phyloP scores from a whole-genome alignment of 352 stramenopile genomes.

The Pilasporangium apinafurcum region DNA sequence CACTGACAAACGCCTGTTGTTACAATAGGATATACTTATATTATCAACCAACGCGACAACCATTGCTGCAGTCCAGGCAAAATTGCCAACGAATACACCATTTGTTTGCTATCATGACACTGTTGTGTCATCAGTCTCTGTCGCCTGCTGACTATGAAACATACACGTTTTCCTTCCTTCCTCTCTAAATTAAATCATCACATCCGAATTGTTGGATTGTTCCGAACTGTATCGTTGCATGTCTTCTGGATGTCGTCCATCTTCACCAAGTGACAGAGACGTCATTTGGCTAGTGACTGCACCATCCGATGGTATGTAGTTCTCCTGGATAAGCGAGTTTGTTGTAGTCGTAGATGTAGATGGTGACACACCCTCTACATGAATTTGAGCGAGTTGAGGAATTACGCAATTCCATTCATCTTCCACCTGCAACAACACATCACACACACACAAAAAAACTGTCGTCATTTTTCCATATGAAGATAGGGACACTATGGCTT shows the following conservation, averaged over 20 bases:
- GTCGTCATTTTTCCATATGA: too few relatives aligned
- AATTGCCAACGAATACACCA: too few relatives aligned
- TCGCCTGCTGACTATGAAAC: too few relatives aligned
- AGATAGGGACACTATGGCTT: too few relatives aligned
- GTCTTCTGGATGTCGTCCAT: too few relatives aligned
- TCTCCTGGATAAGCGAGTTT: constrained; percentile 54
- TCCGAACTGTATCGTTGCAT: neutral
- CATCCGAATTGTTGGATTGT: constrained; percentile 17
- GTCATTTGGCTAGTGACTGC: constrained; percentile 35
- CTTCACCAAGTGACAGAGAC: constrained; percentile 42
- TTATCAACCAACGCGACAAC: constrained; percentile 10
- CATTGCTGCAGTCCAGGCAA: too few relatives aligned
- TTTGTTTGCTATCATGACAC: too few relatives aligned
- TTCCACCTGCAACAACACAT: constrained; percentile 30
- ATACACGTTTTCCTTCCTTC: too few relatives aligned
- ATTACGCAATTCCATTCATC: constrained; percentile 78
- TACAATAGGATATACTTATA: constrained; percentile 10
- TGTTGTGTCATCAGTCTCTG: too few relatives aligned
- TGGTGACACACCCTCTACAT: constrained; percentile 45
- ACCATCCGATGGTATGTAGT: constrained; percentile 65
- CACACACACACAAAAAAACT: neutral
- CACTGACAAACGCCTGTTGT: too few relatives aligned
- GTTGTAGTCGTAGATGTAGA: constrained; percentile 32
- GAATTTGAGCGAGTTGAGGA: constrained; percentile 64
- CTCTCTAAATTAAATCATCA: constrained; percentile 19